These are phyloP conservation scores for Coriaria nepalensis DNA, from an alignment of 306 rosid genomes.

Conservation along the genomic window DNA sequence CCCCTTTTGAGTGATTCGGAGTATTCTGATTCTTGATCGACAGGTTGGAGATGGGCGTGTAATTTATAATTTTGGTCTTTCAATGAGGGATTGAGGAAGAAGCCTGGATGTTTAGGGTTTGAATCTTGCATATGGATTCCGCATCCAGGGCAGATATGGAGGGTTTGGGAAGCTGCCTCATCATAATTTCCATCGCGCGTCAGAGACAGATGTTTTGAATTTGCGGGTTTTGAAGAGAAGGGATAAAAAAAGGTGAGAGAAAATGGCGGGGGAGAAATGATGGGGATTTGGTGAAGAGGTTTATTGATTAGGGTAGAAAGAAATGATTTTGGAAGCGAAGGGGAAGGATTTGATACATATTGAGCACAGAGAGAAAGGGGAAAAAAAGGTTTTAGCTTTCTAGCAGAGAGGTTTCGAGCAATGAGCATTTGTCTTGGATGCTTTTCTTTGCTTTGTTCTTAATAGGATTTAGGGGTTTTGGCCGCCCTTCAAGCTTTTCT, in stretches of 20 bases:
- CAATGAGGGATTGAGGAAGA: slow-evolving; percentile 57
- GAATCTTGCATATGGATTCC: slow-evolving; percentile 75
- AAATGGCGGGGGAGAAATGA: neutral
- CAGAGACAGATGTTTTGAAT: slow-evolving; percentile 20
- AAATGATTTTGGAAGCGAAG: too few relatives aligned
- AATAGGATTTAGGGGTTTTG: slow-evolving; percentile 15
- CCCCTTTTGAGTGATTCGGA: slow-evolving; percentile 62
- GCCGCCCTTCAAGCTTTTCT: too few relatives aligned
- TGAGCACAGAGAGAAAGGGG: slow-evolving; percentile 11
- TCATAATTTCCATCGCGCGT: slow-evolving; percentile 78
- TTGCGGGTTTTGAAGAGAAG: slow-evolving; percentile 16
- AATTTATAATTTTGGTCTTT: slow-evolving; percentile 45
- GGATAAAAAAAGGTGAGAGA: neutral
- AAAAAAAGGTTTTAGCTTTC: slow-evolving; percentile 18
- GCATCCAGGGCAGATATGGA: slow-evolving; percentile 69
- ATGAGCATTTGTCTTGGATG: slow-evolving; percentile 13
- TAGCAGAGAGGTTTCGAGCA: slow-evolving; percentile 20
- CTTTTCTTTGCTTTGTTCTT: neutral
- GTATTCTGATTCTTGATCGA: slow-evolving; percentile 51
- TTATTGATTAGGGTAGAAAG: slow-evolving; percentile 7
- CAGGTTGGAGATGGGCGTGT: slow-evolving; percentile 36
- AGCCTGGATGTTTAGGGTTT: slow-evolving; percentile 67
- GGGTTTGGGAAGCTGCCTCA: slow-evolving; percentile 29
- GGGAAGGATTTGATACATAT: neutral
- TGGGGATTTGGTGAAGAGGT: slow-evolving; percentile 5